These are phyloP conservation scores for Rhododendron williamsianum DNA, from an alignment of 148 eudicot species.

Conservation along the genomic window DNA sequence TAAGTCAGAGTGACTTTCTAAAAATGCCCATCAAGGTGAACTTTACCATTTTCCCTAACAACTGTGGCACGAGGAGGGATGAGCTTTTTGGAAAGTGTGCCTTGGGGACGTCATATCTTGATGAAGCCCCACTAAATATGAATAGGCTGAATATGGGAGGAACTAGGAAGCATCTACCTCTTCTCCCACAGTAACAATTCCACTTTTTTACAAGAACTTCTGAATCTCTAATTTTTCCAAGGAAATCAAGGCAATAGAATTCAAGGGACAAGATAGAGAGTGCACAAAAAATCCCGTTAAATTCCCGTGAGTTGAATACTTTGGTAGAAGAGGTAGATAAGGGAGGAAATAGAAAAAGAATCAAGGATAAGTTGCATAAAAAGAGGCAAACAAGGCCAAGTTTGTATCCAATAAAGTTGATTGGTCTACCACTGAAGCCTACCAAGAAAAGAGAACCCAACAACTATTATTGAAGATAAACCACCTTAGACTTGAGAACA, in stretches of 20 bases:
- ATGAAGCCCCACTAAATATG: not conserved
- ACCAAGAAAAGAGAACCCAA: not conserved
- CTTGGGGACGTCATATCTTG: not conserved
- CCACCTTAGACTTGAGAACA: not conserved
- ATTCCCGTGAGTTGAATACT: too few relatives aligned
- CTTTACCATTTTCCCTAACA: not conserved
- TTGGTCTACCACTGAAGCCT: not conserved
- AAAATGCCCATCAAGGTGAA: not conserved
- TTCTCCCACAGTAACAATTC: not conserved
- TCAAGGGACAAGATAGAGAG: not conserved
- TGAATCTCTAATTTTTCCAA: not conserved
- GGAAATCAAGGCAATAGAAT: not conserved
- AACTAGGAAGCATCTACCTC: not conserved
- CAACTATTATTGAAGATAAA: not conserved
- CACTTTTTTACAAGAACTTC: not conserved
- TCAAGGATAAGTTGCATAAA: not conserved
- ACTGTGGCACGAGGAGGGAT: not conserved
- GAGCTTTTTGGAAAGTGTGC: not conserved
- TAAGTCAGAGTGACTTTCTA: not conserved
- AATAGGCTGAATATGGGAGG: not conserved
- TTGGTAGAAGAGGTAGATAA: not conserved
- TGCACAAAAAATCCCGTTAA: too few relatives aligned
- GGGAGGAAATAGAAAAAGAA: not conserved
- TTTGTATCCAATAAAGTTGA: not conserved
- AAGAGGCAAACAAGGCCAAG: not conserved